Evolutionary conservation across 75 land plant genomes (phyloP).

Genomic region (Pinus tabuliformis): DNA sequence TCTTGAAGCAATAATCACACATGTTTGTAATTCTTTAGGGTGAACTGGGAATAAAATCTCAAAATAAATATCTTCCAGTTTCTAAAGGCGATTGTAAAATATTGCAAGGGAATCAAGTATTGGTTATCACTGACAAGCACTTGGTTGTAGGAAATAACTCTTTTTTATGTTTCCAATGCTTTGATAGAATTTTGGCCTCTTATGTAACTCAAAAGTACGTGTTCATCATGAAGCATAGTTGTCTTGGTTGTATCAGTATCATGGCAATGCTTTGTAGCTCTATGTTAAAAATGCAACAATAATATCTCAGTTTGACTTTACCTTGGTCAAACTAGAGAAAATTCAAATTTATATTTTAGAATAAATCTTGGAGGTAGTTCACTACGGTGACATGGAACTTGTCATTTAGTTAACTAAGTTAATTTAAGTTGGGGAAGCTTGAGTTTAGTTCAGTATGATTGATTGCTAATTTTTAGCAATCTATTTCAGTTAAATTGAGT

Average conservation of each 20-base stretch:
- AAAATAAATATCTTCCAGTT: not conserved
- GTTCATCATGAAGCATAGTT: conserved; percentile 4
- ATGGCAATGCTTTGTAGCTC: not conserved
- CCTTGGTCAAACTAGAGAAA: too few relatives aligned
- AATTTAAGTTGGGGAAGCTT: too few relatives aligned
- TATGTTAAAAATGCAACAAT: not conserved
- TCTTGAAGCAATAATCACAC: not conserved
- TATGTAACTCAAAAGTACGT: not conserved
- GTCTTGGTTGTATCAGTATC: not conserved
- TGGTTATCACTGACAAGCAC: not conserved
- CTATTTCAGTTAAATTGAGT: too few relatives aligned
- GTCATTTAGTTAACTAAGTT: too few relatives aligned
- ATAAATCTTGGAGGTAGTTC: too few relatives aligned
- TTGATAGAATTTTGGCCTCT: not conserved
- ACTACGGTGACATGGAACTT: too few relatives aligned
- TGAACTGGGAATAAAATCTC: not conserved
- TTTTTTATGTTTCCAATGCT: not conserved
- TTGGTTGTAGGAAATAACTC: not conserved
- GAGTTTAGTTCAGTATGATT: too few relatives aligned
- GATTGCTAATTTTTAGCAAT: too few relatives aligned
- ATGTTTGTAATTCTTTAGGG: not conserved
- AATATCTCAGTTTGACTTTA: too few relatives aligned
- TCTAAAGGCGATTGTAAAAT: not conserved
- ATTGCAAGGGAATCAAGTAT: not conserved
- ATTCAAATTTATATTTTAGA: too few relatives aligned